Percentiles rank a stretch among this genome's conserved stretches.
These are phyloP conservation scores for Graphilbum sp. DNA, from an alignment of 2,329 filamentous ascomycete species.

Conservation along the genomic window DNA sequence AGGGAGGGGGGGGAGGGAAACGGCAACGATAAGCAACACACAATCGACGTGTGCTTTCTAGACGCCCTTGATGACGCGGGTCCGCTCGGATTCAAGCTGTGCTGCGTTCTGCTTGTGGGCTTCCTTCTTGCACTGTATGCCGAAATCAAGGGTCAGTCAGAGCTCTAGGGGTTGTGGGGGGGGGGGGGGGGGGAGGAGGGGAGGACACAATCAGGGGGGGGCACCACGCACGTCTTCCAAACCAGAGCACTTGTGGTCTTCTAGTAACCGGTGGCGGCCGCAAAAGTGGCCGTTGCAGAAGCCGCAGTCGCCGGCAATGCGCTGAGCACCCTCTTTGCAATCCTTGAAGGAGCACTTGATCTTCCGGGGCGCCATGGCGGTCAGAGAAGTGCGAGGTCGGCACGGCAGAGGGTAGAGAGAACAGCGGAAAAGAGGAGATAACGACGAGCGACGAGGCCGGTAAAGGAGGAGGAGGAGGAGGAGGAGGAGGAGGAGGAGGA, in stretches of 20 bases:
- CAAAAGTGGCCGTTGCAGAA: slow-evolving; percentile 94
- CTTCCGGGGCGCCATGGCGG: slow-evolving; percentile 53
- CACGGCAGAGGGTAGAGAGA: not conserved
- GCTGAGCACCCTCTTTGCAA: slow-evolving; percentile 75
- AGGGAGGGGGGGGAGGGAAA: not conserved
- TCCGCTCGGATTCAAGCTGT: slow-evolving; percentile 83
- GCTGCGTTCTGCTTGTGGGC: slow-evolving; percentile 87
- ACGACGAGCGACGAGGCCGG: not conserved
- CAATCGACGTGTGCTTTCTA: slow-evolving; percentile 24
- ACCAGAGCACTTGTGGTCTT: slow-evolving; percentile 85
- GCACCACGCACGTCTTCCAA: slow-evolving; percentile 60
- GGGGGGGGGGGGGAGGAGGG: too few species aligned
- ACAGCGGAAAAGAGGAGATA: not conserved
- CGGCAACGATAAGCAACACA: not conserved
- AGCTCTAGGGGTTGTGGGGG: too few species aligned
- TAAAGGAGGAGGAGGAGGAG: not conserved
- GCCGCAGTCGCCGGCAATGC: slow-evolving; percentile 88
- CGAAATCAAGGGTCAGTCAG: too few species aligned
- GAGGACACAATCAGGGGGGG: too few species aligned
- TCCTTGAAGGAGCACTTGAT: slow-evolving; percentile 77
- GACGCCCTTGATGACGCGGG: slow-evolving; percentile 83
- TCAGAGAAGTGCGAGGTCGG: not conserved
- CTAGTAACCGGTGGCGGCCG: slow-evolving; percentile 82
- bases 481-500: not conserved
- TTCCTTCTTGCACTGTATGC: slow-evolving; percentile 77